Conservation (phyloP, 306 rosid species). For the Rosa persica region DNA sequence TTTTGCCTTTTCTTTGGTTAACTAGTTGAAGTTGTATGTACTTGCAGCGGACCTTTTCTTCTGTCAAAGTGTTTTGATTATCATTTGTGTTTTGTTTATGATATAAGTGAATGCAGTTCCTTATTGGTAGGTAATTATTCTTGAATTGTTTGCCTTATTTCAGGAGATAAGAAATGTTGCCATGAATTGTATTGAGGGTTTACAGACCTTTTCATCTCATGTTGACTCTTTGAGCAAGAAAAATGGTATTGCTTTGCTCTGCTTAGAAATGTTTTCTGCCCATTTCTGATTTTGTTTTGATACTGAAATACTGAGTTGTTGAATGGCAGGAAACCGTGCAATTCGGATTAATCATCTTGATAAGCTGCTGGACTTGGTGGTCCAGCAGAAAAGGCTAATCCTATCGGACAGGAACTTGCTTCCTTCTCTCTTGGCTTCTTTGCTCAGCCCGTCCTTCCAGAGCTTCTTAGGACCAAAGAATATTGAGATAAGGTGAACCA, state of each 20-base stretch:
- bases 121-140: slow-evolving; percentile 16
- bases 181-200: slow-evolving; percentile 64
- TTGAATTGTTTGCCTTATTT: slow-evolving; percentile 16
- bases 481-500: slow-evolving; percentile 61
- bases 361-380: slow-evolving; percentile 56
- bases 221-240: slow-evolving; percentile 66
- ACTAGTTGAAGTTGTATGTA: slow-evolving; percentile 9
- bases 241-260: slow-evolving; percentile 57
- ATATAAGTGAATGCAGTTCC: slow-evolving; percentile 3
- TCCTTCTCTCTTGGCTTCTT: slow-evolving; percentile 62
- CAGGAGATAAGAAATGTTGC: slow-evolving; percentile 73
- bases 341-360: slow-evolving; percentile 65
- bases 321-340: slow-evolving; percentile 60
- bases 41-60: slow-evolving; percentile 9
- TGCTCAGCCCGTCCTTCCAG: slow-evolving; percentile 55
- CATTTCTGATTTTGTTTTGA: slow-evolving; percentile 4
- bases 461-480: slow-evolving; percentile 64
- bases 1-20: slow-evolving; percentile 6
- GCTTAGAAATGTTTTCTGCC: slow-evolving; percentile 8
- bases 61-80: slow-evolving; percentile 6
- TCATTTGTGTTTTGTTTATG: slow-evolving; percentile 2
- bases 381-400: slow-evolving; percentile 71
- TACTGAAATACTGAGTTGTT: slow-evolving; percentile 18
- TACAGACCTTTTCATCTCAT: slow-evolving; percentile 54
- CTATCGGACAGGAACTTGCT: slow-evolving; percentile 74